A percentile compares a stretch with the other conserved stretches of the same genome.
Evolutionary conservation across 768 basidiomycete genomes (phyloP).

Genomic region (Kwoniella europaea): DNA sequence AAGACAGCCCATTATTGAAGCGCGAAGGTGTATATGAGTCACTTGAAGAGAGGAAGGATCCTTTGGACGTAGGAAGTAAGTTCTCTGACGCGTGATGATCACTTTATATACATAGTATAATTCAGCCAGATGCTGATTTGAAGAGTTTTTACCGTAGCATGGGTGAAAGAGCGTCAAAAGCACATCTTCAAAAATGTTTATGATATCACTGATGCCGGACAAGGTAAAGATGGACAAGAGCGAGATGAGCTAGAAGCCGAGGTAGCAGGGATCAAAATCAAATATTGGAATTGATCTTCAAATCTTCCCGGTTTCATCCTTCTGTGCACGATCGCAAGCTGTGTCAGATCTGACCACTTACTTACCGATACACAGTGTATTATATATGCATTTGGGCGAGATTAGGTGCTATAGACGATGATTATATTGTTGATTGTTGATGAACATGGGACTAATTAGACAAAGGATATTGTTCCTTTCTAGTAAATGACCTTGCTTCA

Average conservation of each 20-base stretch:
- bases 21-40: slow-evolving; percentile 11
- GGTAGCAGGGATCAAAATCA: slow-evolving; percentile 6
- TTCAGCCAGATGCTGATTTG: background rate
- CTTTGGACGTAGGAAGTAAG: slow-evolving; percentile 1
- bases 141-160: background rate
- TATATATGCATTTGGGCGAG: no score
- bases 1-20: slow-evolving; percentile 12
- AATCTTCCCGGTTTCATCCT: background rate
- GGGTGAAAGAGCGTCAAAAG: slow-evolving; percentile 6
- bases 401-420: background rate
- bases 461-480: background rate
- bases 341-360: no score
- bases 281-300: slow-evolving; percentile 7
- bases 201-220: background rate
- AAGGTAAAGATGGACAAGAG: slow-evolving; percentile 8
- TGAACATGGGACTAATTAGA: no score
- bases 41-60: slow-evolving; percentile 5
- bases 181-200: slow-evolving; percentile 5
- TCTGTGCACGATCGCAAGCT: background rate
- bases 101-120: no score
- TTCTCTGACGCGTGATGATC: background rate
- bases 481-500: background rate
- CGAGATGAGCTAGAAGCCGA: slow-evolving; percentile 5
- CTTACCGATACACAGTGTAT: no score
- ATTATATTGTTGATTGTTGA: background rate